A percentile compares a stretch with the other conserved stretches of the same genome.
phyloP scores from a whole-genome alignment of 352 stramenopile species.

The Plasmopara muralis region DNA sequence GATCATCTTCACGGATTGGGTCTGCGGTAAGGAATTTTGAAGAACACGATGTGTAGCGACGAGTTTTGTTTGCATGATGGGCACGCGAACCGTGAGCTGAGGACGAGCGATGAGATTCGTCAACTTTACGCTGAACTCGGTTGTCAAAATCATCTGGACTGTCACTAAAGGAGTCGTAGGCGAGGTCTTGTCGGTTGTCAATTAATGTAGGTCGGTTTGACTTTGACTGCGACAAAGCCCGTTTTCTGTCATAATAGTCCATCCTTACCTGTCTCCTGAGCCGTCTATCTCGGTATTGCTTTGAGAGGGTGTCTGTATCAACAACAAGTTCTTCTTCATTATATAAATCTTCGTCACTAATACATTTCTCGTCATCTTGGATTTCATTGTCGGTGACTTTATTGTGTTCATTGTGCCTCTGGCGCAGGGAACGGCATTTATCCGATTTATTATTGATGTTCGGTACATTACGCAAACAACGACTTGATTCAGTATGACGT shows the following conservation, averaged over 20 bases:
- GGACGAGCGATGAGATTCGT: background rate
- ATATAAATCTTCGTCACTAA: background rate
- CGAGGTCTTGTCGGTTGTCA: slow-evolving; percentile 1
- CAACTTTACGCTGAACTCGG: slow-evolving; percentile 1
- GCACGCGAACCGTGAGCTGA: background rate
- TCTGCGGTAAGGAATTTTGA: no score
- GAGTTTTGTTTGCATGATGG: background rate
- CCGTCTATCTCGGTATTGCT: slow-evolving; percentile 1
- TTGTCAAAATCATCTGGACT: background rate
- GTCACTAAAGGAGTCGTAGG: slow-evolving; percentile 2
- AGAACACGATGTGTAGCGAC: background rate
- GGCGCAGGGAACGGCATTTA: background rate
- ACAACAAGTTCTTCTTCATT: background rate
- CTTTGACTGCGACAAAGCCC: background rate
- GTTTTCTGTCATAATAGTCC: background rate
- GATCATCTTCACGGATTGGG: no score
- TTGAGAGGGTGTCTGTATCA: slow-evolving; percentile 8
- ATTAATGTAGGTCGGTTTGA: background rate
- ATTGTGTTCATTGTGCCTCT: slow-evolving; percentile 9
- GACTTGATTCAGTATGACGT: background rate
- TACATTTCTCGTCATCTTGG: slow-evolving; percentile 12
- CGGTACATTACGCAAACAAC: background rate
- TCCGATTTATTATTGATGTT: background rate
- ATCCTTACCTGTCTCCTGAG: background rate
- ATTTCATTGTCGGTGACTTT: background rate